Base-by-base conservation (phyloP, 2,329 filamentous ascomycete genomes). In the Phyllosticta capitalensis region DNA sequence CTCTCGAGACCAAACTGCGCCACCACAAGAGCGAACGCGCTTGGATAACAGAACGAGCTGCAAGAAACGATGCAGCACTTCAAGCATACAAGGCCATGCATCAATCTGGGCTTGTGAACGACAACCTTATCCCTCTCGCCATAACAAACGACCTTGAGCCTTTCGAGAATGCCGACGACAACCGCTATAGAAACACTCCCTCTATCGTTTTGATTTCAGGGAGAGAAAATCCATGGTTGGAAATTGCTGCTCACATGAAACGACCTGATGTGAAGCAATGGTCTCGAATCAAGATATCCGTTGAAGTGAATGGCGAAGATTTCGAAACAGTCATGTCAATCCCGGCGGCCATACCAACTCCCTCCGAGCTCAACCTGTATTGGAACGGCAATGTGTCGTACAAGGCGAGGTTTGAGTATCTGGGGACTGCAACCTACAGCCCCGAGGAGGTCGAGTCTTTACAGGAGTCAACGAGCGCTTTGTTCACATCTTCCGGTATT, bases 61-160 rank as follows among this genome's bases (percentile, higher is more conserved):
- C 91, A 0, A 84, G 79, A 64, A 90, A 88, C 67, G 92, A 96
- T 71, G 90, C 87, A 0, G 88, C 90, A 0, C 94, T 95, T 62
- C 83, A 89, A 67, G 89, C 91, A 0, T 96, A 92, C 67, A 73
- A 82, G 21, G 78, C 78, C 5, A 77, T 97, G 0, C 85, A 92
- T 67, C 65, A 81, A 7, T 86, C 82, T 24, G 87, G 87, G 0
- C 75, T 96, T 5, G 72, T 97, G 1, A 91, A 89, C 62, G 83
- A 95, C 14, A 80, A 95, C 65, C 73, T 96, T 0, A 77, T 96
- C 49, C 92, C 92, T 49, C 19, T 63, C 5, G 55, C 30, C 3
- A 38, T 50, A 12, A 52, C 59, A 21, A 1, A 9, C 7, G 55
- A 63, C 9, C 28, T 30, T 7, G 54, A 49, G 9, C 52, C 52